Evolutionary conservation across 371 early-diverging fungal species (phyloP).

Genomic region (Mucor saturninus): DNA sequence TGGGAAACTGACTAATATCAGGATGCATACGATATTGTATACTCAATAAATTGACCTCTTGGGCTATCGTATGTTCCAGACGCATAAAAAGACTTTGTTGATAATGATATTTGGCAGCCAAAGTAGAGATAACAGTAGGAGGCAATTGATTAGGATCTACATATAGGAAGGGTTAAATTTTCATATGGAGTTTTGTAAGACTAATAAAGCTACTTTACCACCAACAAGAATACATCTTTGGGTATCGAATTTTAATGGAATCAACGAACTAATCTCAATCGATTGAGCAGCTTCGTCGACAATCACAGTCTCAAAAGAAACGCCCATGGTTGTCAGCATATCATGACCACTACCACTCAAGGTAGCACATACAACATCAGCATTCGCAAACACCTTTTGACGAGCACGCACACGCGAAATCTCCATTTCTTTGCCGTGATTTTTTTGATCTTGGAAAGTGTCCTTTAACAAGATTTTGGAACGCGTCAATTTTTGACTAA

Average conservation of each 20-base stretch:
- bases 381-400: slow-evolving; percentile 70
- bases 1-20: slow-evolving; percentile 86
- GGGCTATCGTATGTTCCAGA: slow-evolving; percentile 66
- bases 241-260: slow-evolving; percentile 89
- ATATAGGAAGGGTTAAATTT: background rate
- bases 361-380: slow-evolving; percentile 83
- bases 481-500: slow-evolving; percentile 37
- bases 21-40: slow-evolving; percentile 99
- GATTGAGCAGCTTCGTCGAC: slow-evolving; percentile 99
- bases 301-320: slow-evolving; percentile 83
- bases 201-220: slow-evolving; percentile 43
- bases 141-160: slow-evolving; percentile 97
- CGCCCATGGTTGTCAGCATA: slow-evolving; percentile 62
- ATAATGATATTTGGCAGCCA: slow-evolving; percentile 78
- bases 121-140: slow-evolving; percentile 86
- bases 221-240: slow-evolving; percentile 93
- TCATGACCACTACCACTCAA: slow-evolving; percentile 91
- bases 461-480: slow-evolving; percentile 49
- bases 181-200: background rate
- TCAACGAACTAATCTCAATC: slow-evolving; percentile 88
- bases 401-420: slow-evolving; percentile 60
- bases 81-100: slow-evolving; percentile 92
- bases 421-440: slow-evolving; percentile 54
- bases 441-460: slow-evolving; percentile 47
- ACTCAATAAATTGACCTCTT: slow-evolving; percentile 74